These are phyloP conservation scores for Clonostachys sp. DNA, from an alignment of 2,329 filamentous ascomycete genomes.

Conservation along the genomic window DNA sequence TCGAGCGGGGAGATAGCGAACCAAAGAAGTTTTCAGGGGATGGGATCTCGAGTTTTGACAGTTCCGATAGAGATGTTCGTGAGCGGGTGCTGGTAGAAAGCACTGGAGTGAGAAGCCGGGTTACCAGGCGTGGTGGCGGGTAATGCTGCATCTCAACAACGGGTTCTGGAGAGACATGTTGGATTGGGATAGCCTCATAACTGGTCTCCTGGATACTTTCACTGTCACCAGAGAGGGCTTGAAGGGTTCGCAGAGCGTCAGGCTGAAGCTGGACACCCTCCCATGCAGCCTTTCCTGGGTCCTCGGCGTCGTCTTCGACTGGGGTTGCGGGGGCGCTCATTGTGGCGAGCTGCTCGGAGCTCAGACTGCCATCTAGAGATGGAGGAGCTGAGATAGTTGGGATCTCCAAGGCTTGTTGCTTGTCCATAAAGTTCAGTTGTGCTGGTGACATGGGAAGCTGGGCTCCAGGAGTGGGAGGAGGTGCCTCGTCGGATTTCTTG, in stretches of 20 bases:
- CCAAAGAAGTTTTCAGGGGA: constrained; percentile 92
- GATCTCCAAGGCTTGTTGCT: constrained; percentile 57
- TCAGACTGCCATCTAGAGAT: constrained; percentile 83
- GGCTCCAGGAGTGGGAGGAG: constrained; percentile 59
- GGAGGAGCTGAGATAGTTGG: constrained; percentile 77
- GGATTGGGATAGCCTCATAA: constrained; percentile 42
- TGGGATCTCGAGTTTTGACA: constrained; percentile 82
- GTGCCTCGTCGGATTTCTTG: constrained; percentile 47
- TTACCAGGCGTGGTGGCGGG: constrained; percentile 40
- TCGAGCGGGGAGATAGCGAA: constrained; percentile 68
- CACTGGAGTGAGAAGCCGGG: constrained; percentile 22
- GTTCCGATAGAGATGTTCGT: constrained; percentile 59
- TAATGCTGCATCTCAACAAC: constrained; percentile 38
- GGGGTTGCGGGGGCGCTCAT: constrained; percentile 85
- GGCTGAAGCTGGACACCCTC: constrained; percentile 70
- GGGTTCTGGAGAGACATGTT: neutral
- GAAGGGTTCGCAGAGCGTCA: constrained; percentile 74
- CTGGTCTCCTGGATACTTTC: constrained; percentile 58
- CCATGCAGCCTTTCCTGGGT: constrained; percentile 60
- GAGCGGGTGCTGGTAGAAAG: constrained; percentile 15
- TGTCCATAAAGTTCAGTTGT: constrained; percentile 65
- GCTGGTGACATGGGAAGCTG: constrained; percentile 73
- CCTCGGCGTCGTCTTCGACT: constrained; percentile 55
- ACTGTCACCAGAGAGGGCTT: constrained; percentile 61
- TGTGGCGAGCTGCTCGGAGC: constrained; percentile 79